Evolutionary conservation across 768 basidiomycete species (phyloP), one percentile per base, ranked within the genome.

Genomic region (Kwoniella bestiolae): DNA sequence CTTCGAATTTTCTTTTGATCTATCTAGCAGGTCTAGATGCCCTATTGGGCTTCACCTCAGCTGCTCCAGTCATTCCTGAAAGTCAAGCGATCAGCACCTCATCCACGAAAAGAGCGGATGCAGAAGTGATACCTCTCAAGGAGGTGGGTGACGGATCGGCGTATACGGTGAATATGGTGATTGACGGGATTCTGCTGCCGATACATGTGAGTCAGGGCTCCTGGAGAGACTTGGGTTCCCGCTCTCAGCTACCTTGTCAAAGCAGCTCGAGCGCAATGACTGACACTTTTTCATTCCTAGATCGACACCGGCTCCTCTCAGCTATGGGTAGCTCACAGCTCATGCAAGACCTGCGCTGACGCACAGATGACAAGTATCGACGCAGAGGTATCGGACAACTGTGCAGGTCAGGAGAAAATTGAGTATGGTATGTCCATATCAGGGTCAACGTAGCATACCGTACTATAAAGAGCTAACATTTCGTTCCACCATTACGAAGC

Each of bases 311-410:
- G 56, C 5, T 44, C 56, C 5, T 58, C 56, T 0, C 25, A 29
- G 12, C 25, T 46, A 38, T 58, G 56, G 56, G 56, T 31, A 46
- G 56, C 56, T n/a, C 56, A 58, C 12, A 44, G 16, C 11, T 28
- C 35, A 5, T 58, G 56, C 21, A 41, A 45, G 25, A 26, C 25
- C 2, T 58, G 56, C 21, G 18, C 16, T 2, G 41, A 4, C 16
- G 25, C 32, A 8, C 25, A 29, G 2, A 58, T 58, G 56, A 31
- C 26, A 1, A 8, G 18, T 8, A 18, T 58, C n/a, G 56, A 58
- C 46, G 38, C 44, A 6, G 26, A 21, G 26, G 16, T 58, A 18
- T 44, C 56, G 6, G 56, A 58, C 5, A 44, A 29, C 5, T 58
- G 56, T 31, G 41, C 18, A 26, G 26, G 50, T 3, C 4, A 51